Conservation (phyloP, 805 yeast genomes). For the Zygoascus tannicola region DNA sequence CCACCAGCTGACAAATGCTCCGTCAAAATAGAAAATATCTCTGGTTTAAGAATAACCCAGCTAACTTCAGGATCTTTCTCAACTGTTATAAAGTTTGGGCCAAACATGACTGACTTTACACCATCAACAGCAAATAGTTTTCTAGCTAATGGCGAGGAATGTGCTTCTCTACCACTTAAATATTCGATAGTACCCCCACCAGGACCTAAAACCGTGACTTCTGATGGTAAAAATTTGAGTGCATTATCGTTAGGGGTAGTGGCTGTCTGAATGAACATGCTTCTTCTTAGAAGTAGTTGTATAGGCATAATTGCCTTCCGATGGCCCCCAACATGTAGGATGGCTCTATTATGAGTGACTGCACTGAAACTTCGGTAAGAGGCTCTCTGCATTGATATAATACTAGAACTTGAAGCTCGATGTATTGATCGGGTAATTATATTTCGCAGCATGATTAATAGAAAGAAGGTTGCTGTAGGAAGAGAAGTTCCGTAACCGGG, state of each 20-base stretch:
- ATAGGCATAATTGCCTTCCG: not conserved
- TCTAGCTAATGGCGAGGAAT: conserved; percentile 65
- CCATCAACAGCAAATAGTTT: conserved; percentile 71
- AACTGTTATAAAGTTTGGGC: conserved; percentile 74
- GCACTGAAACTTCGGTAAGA: too few relatives aligned
- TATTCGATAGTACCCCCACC: conserved; percentile 56
- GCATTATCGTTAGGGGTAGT: conserved; percentile 85
- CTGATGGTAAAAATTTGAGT: conserved; percentile 71
- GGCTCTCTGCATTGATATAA: too few relatives aligned
- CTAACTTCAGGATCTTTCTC: conserved; percentile 51
- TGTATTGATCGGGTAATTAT: too few relatives aligned
- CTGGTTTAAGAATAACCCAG: conserved; percentile 67
- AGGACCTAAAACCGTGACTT: conserved; percentile 46
- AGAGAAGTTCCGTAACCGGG: too few relatives aligned
- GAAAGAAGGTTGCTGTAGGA: too few relatives aligned
- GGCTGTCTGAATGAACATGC: conserved; percentile 59
- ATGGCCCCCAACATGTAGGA: too few relatives aligned
- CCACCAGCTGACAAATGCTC: conserved; percentile 37
- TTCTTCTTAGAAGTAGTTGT: conserved; percentile 3
- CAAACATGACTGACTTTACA: conserved; percentile 65
- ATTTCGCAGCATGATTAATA: too few relatives aligned
- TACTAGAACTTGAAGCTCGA: too few relatives aligned
- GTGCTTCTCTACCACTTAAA: conserved; percentile 65
- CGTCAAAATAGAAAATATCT: conserved; percentile 43
- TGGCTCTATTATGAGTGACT: too few relatives aligned